Evolutionary conservation across 768 basidiomycete genomes (phyloP).

Genomic region (Boletus huronensis): DNA sequence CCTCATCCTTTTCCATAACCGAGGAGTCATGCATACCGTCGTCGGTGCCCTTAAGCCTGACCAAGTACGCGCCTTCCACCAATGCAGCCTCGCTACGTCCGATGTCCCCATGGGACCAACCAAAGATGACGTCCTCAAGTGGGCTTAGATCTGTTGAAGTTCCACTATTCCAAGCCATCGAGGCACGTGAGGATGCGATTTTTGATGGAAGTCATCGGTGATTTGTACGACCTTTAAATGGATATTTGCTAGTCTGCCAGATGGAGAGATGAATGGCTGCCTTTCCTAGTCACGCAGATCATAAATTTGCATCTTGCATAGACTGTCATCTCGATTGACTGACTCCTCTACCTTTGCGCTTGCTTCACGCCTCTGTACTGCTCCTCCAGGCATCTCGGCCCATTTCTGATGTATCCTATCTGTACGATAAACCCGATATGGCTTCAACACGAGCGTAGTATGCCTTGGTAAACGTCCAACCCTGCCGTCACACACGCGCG

Average conservation of each 20-base stretch:
- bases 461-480: no score
- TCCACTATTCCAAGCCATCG: neutral
- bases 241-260: neutral
- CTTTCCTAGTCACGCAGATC: no score
- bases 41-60: constrained; percentile 57
- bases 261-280: no score
- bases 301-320: no score
- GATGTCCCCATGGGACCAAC: constrained; percentile 47
- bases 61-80: constrained; percentile 50
- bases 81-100: constrained; percentile 57
- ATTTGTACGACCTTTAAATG: neutral
- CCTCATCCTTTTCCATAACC: constrained; percentile 70
- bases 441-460: no score
- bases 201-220: constrained; percentile 1
- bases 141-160: constrained; percentile 34
- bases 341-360: no score
- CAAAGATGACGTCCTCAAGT: constrained; percentile 41
- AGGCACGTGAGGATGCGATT: constrained; percentile 2
- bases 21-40: constrained; percentile 64
- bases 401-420: no score
- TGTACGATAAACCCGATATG: no score
- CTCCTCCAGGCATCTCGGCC: no score
- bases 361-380: no score
- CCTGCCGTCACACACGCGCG: no score
- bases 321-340: no score